A percentile compares a stretch with the other conserved stretches of the same genome.
Conservation (phyloP, 1,284 basidiomycete genomes). For the Cryptococcus floricola region DNA sequence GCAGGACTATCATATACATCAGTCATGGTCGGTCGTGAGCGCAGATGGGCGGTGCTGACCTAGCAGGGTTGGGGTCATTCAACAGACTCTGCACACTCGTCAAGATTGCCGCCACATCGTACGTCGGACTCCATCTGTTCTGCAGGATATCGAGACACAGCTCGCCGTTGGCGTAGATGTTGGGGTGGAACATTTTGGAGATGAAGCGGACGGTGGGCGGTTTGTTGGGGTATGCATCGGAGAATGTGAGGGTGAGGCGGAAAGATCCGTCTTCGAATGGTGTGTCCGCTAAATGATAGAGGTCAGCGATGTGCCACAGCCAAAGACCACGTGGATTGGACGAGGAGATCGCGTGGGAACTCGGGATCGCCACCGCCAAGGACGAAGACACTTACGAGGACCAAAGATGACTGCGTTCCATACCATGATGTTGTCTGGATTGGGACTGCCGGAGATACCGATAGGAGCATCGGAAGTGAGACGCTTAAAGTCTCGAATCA, state of each 20-base stretch:
- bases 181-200: constrained; percentile 97
- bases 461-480: constrained; percentile 90
- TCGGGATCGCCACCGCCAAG: too few relatives aligned
- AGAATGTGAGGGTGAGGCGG: constrained; percentile 90
- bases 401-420: constrained; percentile 99
- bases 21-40: too few relatives aligned
- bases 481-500: constrained; percentile 94
- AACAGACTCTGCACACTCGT: constrained; percentile 92
- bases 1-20: constrained; percentile 63
- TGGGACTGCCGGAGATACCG: constrained; percentile 93
- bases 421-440: constrained; percentile 96
- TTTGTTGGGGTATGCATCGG: constrained; percentile 97
- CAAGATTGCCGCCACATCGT: constrained; percentile 96
- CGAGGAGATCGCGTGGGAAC: background rate
- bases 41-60: too few relatives aligned
- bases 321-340: background rate
- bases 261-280: constrained; percentile 99
- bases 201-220: constrained; percentile 96
- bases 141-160: constrained; percentile 97
- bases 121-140: constrained; percentile 97
- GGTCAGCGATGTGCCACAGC: background rate
- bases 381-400: constrained; percentile 62
- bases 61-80: constrained; percentile 95
- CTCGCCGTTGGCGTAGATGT: constrained; percentile 97
- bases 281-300: constrained; percentile 68